Conservation (phyloP, 345 rosid genomes). For the Eucalyptus camaldulensis region DNA sequence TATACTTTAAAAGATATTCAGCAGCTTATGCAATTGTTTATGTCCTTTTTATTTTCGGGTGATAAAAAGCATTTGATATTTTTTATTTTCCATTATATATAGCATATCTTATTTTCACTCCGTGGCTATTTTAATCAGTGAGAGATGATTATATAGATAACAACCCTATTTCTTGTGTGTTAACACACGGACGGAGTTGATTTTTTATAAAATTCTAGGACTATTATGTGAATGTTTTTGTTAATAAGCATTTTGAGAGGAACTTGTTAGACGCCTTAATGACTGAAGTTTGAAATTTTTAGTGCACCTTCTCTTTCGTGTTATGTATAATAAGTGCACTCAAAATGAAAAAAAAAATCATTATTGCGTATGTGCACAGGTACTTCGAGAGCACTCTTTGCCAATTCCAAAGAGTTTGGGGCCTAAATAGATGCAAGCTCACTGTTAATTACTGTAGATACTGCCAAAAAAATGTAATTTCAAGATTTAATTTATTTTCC, state of each 20-base stretch:
- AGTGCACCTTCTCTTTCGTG: background rate
- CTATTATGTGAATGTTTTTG: background rate
- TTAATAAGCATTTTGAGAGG: accelerated
- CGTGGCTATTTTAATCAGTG: accelerated
- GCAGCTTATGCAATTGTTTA: background rate
- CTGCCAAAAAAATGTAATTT: background rate
- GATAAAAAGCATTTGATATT: background rate
- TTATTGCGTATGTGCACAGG: background rate
- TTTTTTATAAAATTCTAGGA: background rate
- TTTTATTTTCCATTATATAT: background rate
- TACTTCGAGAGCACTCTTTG: background rate
- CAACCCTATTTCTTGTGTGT: background rate
- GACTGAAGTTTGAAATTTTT: background rate
- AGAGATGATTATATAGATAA: background rate
- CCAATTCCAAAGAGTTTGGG: background rate
- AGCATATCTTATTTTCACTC: background rate
- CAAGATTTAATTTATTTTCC: background rate
- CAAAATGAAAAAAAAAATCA: background rate
- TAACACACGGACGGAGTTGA: background rate
- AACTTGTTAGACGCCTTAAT: background rate
- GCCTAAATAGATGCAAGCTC: background rate
- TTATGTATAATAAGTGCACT: background rate
- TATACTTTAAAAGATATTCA: background rate
- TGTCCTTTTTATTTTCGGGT: background rate
- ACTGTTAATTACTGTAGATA: background rate